Conservation (phyloP, 2,329 filamentous ascomycete genomes). For the Penicillium fuscoglaucum region DNA sequence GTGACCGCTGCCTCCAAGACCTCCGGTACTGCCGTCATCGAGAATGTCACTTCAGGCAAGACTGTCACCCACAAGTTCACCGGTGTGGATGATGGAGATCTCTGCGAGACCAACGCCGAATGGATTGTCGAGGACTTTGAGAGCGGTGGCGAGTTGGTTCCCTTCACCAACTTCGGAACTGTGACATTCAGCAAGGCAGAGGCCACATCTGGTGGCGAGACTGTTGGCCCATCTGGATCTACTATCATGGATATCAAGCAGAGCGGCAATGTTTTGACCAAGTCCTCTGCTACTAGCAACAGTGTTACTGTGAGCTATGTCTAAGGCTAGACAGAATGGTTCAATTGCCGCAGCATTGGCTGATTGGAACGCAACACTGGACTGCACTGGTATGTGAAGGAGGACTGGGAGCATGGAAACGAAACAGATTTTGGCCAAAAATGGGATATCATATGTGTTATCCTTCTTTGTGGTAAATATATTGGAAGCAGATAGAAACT, state of each 20-base stretch:
- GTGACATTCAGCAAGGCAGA: constrained; percentile 47
- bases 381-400: neutral
- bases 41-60: constrained; percentile 53
- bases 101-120: constrained; percentile 59
- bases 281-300: constrained; percentile 9
- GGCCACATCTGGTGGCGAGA: constrained; percentile 32
- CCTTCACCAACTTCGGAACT: constrained; percentile 50
- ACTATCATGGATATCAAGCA: constrained; percentile 50
- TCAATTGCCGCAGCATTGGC: neutral
- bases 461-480: neutral
- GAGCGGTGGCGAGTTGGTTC: constrained; percentile 38
- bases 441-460: too few species aligned
- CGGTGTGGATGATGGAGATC: constrained; percentile 36
- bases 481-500: neutral
- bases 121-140: constrained; percentile 61
- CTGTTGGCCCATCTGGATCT: constrained; percentile 38
- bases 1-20: constrained; percentile 43
- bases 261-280: constrained; percentile 35
- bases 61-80: constrained; percentile 52
- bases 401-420: neutral
- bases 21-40: constrained; percentile 45
- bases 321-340: neutral
- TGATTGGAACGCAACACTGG: neutral
- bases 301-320: constrained; percentile 1
- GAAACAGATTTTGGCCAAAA: neutral